These are phyloP conservation scores for Berberis vulgaris DNA, from an alignment of 164 flowering plant genomes.

Conservation along the genomic window DNA sequence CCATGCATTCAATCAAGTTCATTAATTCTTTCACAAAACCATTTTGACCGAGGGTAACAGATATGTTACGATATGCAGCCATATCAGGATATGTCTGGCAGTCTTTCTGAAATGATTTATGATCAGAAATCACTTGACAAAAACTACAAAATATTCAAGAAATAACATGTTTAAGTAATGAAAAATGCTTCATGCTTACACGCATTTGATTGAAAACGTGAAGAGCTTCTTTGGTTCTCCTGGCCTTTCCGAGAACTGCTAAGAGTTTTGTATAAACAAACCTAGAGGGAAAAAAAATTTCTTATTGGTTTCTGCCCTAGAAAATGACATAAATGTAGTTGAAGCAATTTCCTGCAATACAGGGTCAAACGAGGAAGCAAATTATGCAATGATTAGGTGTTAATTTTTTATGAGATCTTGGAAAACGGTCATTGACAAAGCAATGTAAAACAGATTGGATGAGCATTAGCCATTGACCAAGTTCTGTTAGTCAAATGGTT, in stretches of 20 bases:
- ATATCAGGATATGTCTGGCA: conserved; percentile 77
- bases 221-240: conserved; percentile 81
- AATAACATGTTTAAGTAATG: background rate
- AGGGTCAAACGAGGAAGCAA: no score
- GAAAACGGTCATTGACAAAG: no score
- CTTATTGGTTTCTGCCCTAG: background rate
- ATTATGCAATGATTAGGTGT: no score
- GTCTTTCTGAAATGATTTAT: conserved; percentile 47
- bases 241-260: conserved; percentile 80
- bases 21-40: conserved; percentile 74
- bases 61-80: conserved; percentile 75
- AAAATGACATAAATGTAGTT: background rate
- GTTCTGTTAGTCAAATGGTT: no score
- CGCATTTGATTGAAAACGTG: conserved; percentile 67
- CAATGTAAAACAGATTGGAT: no score
- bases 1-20: conserved; percentile 65
- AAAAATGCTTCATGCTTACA: conserved; percentile 31
- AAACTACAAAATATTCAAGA: background rate
- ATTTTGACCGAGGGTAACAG: conserved; percentile 92
- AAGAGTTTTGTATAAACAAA: conserved; percentile 91
- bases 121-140: conserved; percentile 6
- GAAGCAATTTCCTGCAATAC: no score
- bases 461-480: no score
- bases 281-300: conserved; percentile 36
- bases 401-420: no score